Base-by-base conservation (phyloP, 2,329 filamentous ascomycete species). In the Clonostachys solani region DNA sequence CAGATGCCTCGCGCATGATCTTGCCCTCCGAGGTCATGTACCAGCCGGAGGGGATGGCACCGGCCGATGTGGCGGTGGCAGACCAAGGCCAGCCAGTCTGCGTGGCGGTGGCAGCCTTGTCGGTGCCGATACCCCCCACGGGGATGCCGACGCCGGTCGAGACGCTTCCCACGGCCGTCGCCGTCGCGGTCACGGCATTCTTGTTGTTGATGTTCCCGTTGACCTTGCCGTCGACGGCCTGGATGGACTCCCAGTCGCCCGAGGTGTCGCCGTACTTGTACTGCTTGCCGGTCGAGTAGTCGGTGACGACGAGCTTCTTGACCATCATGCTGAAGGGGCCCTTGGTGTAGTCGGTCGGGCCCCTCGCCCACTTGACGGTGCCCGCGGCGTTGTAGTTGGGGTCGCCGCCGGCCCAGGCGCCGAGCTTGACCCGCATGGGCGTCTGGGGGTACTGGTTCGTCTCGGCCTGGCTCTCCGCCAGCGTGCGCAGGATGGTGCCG, bases 361-460 rank as follows among this genome's bases (percentile, higher is more conserved):
- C 94, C 47, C 86, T 81, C 48, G 94, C 89, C 94, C 94, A 99
- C 54, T 83, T 75, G 58, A 97, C 89, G 15, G 92, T 97, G 49
- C 94, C 94, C 13, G 77, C 65, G 1, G 84, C 61, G 65, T 97
- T 96, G 52, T 53, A 52, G 56, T 75, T 76, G 1, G 89, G 69
- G 65, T 97, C 94, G 56, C 94, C 94, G 60, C 91, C 94, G 46
- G 89, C 84, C 94, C 94, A 99, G 48, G 87, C 75, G 50, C 94
- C 94, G 57, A 97, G 84, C 68, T 92, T 95, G 69, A 97, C 72
- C 68, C 91, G 87, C 90, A 96, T 96, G 5, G 94, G 94, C 1
- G 91, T 91, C 71, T 99, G 94, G 8, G 94, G 94, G 62, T 95
- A 99, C 67, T 95, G 88, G 52, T 75, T 76, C 47, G 74, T 62